phyloP scores from a whole-genome alignment of 768 basidiomycete genomes.

The Leccinum variicolor region DNA sequence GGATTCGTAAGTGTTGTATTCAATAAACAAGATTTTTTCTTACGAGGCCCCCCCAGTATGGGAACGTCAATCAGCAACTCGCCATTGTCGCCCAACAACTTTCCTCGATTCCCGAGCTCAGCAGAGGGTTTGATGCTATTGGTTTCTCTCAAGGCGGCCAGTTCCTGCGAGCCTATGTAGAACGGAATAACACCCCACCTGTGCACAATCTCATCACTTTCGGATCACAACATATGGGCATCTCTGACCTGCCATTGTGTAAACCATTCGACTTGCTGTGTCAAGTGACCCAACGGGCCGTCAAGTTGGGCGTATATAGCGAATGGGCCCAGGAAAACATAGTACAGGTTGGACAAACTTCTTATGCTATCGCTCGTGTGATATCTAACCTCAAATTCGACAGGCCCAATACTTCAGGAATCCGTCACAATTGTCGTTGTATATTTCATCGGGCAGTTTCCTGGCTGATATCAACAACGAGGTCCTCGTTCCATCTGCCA shows the following conservation, averaged over 20 bases:
- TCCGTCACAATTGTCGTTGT: constrained; percentile 52
- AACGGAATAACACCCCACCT: constrained; percentile 69
- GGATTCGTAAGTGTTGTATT: constrained; percentile 57
- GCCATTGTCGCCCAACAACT: constrained; percentile 63
- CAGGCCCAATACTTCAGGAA: constrained; percentile 90
- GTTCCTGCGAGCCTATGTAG: constrained; percentile 82
- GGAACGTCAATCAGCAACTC: constrained; percentile 72
- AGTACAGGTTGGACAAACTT: constrained; percentile 50
- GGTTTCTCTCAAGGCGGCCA: constrained; percentile 91
- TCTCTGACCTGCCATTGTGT: constrained; percentile 73
- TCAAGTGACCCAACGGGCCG: constrained; percentile 59
- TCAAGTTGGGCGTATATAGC: constrained; percentile 62
- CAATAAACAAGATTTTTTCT: constrained; percentile 1
- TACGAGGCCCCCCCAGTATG: constrained; percentile 49
- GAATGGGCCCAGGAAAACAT: constrained; percentile 75
- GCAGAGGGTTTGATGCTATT: constrained; percentile 76
- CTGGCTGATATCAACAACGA: constrained; percentile 82
- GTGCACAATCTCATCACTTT: constrained; percentile 83
- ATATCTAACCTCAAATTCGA: background rate
- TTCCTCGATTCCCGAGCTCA: constrained; percentile 57
- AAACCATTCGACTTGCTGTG: constrained; percentile 64
- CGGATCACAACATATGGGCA: constrained; percentile 85
- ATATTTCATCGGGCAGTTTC: constrained; percentile 62
- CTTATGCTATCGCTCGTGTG: background rate
- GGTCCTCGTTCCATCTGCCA: constrained; percentile 35